Conservation (phyloP, 2,329 filamentous ascomycete species). For the Diaporthe sp. region DNA sequence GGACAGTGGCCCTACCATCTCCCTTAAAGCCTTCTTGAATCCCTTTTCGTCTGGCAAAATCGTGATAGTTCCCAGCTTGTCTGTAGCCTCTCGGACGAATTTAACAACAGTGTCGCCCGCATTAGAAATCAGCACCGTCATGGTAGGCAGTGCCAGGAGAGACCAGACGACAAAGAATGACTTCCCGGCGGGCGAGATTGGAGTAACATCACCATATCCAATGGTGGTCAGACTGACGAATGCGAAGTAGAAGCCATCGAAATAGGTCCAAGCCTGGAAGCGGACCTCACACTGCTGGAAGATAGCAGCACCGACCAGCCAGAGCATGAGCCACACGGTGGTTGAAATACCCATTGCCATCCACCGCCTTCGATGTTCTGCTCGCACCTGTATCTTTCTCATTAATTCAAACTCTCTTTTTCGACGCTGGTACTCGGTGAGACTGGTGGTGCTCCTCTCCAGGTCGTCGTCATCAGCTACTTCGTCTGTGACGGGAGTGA, state of each 20-base stretch:
- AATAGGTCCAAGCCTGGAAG: constrained; percentile 79
- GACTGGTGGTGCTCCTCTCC: constrained; percentile 39
- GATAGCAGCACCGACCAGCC: constrained; percentile 83
- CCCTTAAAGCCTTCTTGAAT: constrained; percentile 59
- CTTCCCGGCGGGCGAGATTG: constrained; percentile 81
- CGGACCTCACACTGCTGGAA: constrained; percentile 69
- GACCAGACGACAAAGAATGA: constrained; percentile 97
- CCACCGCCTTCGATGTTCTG: constrained; percentile 78
- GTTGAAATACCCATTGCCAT: constrained; percentile 77
- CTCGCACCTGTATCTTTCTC: constrained; percentile 80
- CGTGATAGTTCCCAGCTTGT: constrained; percentile 69
- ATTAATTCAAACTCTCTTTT: constrained; percentile 82
- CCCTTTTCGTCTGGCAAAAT: constrained; percentile 70
- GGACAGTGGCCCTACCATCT: constrained; percentile 56
- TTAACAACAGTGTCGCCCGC: constrained; percentile 87
- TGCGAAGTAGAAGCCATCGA: constrained; percentile 85
- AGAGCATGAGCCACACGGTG: constrained; percentile 78
- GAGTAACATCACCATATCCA: constrained; percentile 86
- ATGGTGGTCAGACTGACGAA: constrained; percentile 88
- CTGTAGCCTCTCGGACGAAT: constrained; percentile 65
- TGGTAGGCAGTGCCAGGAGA: constrained; percentile 85
- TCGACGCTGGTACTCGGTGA: constrained; percentile 70
- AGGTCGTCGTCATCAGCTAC: constrained; percentile 31
- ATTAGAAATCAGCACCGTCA: constrained; percentile 87
- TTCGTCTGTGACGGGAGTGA: constrained; percentile 60